Conservation (phyloP, 495 filamentous ascomycete genomes). For the Hypoxylon intermedium region DNA sequence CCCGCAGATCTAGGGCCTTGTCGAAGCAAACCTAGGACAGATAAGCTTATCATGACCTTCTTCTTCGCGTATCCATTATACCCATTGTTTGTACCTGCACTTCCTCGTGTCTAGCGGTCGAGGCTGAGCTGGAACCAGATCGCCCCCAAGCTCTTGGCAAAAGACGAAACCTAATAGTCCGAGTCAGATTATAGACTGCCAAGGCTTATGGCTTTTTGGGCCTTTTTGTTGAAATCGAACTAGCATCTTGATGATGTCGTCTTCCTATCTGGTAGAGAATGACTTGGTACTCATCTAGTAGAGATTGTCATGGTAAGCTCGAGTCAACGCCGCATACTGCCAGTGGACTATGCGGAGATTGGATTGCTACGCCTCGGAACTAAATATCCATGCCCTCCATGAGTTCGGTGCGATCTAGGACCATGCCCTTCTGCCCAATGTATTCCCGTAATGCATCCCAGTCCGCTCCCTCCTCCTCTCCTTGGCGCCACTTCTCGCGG, state of each 20-base stretch:
- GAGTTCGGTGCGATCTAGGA: conserved; percentile 82
- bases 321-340: too few relatives aligned
- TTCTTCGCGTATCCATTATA: neutral
- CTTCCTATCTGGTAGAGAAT: neutral
- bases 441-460: conserved; percentile 87
- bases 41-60: conserved; percentile 18
- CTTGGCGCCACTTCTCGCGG: conserved; percentile 74
- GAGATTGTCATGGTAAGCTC: neutral
- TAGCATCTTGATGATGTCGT: neutral
- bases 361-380: conserved; percentile 2
- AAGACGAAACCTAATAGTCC: neutral
- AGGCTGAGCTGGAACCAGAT: conserved; percentile 4
- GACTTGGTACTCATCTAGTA: too few relatives aligned
- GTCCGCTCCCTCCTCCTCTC: conserved; percentile 88
- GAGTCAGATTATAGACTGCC: neutral
- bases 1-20: conserved; percentile 9
- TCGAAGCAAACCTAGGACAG: conserved; percentile 22
- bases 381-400: conserved; percentile 88
- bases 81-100: neutral
- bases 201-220: neutral
- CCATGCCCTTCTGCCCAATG: conserved; percentile 80
- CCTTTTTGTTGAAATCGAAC: neutral
- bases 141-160: neutral
- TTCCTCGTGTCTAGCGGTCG: neutral
- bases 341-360: neutral